Base-by-base conservation (phyloP, 805 yeast species). In the Candida bentonensis region DNA sequence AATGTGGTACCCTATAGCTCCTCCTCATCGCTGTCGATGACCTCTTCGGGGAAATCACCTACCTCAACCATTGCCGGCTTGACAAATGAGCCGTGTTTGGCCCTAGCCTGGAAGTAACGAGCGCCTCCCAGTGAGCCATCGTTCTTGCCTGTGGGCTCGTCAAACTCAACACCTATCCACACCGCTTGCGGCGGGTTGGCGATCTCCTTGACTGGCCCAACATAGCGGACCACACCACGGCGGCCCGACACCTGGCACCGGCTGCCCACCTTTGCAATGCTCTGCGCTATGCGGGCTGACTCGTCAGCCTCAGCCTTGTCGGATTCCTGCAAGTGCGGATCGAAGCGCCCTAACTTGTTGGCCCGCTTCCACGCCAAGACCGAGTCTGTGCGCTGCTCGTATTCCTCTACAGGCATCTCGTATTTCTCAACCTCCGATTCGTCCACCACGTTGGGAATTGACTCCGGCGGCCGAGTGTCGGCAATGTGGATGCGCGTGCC, bases 131-230 rank as follows among this genome's bases (percentile, higher is more conserved):
- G 64, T 20, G 75, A 62, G 0, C 97, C 97, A 55, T 85, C 76
- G 55, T 88, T 85, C 59, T 82, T 85, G 3, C 97, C 97, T 4
- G 73, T 72, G 0, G 96, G 89, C 51, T 82, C 86, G 52, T 83
- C 92, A 44, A 87, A 78, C 52, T 79, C 83, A 2, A 89, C 73
- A 0, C 96, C 97, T 23, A 83, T 72, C 96, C 96, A 89, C 1
- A 33, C 26, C 3, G 53, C 53, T 1, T 59, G 55, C 1, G 55
- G 48, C 1, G 61, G 51, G 23, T 2, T 67, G 70, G 76, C 78
- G 42, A 87, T 72, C 33, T 71, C 76, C 0, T 74, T 67, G 1
- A 89, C 75, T 33, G 61, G 62, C 2, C 97, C 97, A 13, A 87
- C 64, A 54, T 63, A 89, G 46, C 69, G 65, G 23, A 89, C 70